Conservation (phyloP, 2,329 filamentous ascomycete species). For the Cercospora sojina region DNA sequence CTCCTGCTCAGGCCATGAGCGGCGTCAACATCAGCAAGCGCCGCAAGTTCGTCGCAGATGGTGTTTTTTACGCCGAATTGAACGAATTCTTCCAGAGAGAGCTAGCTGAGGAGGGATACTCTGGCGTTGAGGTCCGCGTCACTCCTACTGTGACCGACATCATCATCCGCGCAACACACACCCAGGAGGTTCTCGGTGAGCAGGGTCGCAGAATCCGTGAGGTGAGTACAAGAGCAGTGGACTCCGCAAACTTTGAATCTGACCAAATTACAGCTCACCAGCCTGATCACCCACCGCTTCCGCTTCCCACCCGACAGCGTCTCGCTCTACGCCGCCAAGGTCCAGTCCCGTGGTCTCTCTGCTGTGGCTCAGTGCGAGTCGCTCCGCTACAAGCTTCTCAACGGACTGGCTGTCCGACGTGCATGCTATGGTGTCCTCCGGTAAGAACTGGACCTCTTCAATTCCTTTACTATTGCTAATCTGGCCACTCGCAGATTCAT, state of each 20-base stretch:
- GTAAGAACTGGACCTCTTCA: slow-evolving; percentile 14
- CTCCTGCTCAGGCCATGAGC: slow-evolving; percentile 32
- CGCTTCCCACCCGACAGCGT: slow-evolving; percentile 99
- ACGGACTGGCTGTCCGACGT: slow-evolving; percentile 96
- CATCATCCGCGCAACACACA: slow-evolving; percentile 99
- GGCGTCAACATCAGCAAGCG: slow-evolving; percentile 70
- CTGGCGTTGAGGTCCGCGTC: slow-evolving; percentile 98
- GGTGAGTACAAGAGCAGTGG: slow-evolving; percentile 23
- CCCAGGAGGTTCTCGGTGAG: slow-evolving; percentile 99
- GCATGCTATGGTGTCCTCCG: slow-evolving; percentile 98
- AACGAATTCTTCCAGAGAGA: slow-evolving; percentile 99
- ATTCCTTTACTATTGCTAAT: neutral
- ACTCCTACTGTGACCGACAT: slow-evolving; percentile 99
- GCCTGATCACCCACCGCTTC: slow-evolving; percentile 99
- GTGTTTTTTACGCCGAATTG: slow-evolving; percentile 99
- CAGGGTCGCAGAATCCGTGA: slow-evolving; percentile 99
- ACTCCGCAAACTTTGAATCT: neutral
- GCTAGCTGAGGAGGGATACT: slow-evolving; percentile 99
- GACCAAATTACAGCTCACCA: slow-evolving; percentile 67
- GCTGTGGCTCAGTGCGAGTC: slow-evolving; percentile 99
- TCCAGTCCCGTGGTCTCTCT: slow-evolving; percentile 99
- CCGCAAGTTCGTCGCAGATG: slow-evolving; percentile 75
- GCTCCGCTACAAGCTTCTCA: slow-evolving; percentile 99
- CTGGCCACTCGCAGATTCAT: slow-evolving; percentile 63
- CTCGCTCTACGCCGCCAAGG: slow-evolving; percentile 99